Base-by-base conservation (phyloP, 371 early-diverging fungal genomes). In the Rhizopus delemar region DNA sequence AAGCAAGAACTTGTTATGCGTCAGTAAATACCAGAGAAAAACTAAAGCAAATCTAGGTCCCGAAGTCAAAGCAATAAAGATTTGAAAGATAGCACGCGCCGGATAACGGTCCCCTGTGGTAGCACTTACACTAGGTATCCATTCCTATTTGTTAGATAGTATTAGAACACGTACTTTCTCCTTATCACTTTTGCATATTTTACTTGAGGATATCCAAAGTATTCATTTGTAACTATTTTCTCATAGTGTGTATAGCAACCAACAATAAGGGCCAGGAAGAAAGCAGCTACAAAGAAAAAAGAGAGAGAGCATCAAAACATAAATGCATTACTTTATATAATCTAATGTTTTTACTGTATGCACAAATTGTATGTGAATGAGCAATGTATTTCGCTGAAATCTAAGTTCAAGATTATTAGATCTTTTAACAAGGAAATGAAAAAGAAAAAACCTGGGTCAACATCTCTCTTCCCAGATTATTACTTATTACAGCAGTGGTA, bases 71-170 rank as follows among this genome's bases (percentile, higher is more conserved):
- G 91, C 92, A 65, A 90, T 90, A n/a, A 90, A 65, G 22, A 90
- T 77, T 73, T 92, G 91, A 62, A 91, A 92, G 29, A 90, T 74
- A 55, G 82, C 83, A 32, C 90, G 80, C 6, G 86, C 91, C 7
- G 90, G 92, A 60, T 89, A 92, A 59, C 89, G 66, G 67, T 92
- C 92, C 38, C 92, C 92, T n/a, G 86, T 91, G 0, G 89, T 81
- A 0, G 91, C 90, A 57, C 88, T 88, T 2, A 92, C 90, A 57
- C 90, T 91, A 32, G 92, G 92, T 46, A 91, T 87, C 91, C 90
- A 89, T 77, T 92, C 90, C 80, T 90, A 34, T 2, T 31, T 16
- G 4, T 12, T 56, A 3, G 41, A 2, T 13, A 29, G 13, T 12
- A 16, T 3, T 45, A 13, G 13, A 33, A 12, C 28, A 22, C 22